These are phyloP conservation scores for Kokia cookei DNA, from an alignment of 441 rosid genomes.

Conservation along the genomic window DNA sequence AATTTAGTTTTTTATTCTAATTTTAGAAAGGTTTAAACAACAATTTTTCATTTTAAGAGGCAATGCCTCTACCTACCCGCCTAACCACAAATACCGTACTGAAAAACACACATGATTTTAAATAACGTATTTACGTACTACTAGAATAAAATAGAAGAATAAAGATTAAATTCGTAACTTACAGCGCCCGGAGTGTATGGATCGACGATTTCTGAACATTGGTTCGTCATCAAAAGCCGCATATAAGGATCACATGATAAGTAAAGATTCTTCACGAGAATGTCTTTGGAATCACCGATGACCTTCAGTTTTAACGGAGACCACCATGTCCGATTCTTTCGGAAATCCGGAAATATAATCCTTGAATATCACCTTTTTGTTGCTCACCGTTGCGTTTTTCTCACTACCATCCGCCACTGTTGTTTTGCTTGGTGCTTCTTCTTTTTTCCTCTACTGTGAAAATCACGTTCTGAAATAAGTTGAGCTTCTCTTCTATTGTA, in stretches of 20 bases:
- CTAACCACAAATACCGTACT: too few relatives aligned
- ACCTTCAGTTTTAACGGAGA: background rate
- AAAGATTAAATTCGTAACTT: too few relatives aligned
- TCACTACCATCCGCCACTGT: background rate
- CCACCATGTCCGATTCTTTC: background rate
- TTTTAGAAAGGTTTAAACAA: too few relatives aligned
- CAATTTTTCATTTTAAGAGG: too few relatives aligned
- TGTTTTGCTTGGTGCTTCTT: background rate
- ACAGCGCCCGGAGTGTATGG: background rate
- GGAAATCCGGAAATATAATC: background rate
- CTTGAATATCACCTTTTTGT: slow-evolving; percentile 22
- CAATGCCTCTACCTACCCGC: too few relatives aligned
- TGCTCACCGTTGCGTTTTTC: background rate
- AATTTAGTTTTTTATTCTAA: too few relatives aligned
- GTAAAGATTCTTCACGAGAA: slow-evolving; percentile 28
- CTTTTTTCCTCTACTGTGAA: background rate
- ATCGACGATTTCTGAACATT: background rate
- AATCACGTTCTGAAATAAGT: background rate
- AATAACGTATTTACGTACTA: too few relatives aligned
- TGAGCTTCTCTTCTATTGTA: too few relatives aligned
- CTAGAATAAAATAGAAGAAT: too few relatives aligned
- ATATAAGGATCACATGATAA: slow-evolving; percentile 27
- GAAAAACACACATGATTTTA: too few relatives aligned
- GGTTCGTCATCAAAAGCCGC: slow-evolving; percentile 8
- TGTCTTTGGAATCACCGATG: background rate